Evolutionary conservation across 768 basidiomycete genomes (phyloP), one percentile per base, ranked within the genome.

Genomic region (Mycena olivaceomarginata): DNA sequence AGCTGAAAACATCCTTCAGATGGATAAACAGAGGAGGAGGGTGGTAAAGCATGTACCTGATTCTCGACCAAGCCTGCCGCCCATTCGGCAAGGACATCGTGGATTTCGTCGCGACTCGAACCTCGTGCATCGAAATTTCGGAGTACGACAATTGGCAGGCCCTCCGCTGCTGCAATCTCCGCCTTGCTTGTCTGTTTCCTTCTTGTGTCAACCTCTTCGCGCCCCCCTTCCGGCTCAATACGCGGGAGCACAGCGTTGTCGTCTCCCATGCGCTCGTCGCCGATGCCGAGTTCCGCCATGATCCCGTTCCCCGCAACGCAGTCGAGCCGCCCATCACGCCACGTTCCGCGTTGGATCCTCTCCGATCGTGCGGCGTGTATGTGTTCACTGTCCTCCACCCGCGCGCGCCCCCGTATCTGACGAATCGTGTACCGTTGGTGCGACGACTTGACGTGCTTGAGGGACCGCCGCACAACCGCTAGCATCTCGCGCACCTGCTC

Each of bases 251-350:
- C 70, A 11, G 64, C 67, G 4, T 16, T 39, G 20, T 63, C 71
- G 45, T 76, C 74, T 1, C 73, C 74, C 64, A 76, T 60, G 12
- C 18, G 63, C 57, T 79, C 78, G 40, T 79, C 78, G 18, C 78
- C 78, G 45, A 79, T 46, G 10, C 78, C 78, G 11, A 79, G 59
- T 40, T 79, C 78, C 4, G 67, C 48, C 87, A 98, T 97, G 65
- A 96, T 83, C 3, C 98, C 97, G 75, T 94, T 97, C 0, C 97
- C 97, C 2, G 96, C 93, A 46, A 98, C 86, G 74, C 92, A 93
- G 82, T 98, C 98, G 46, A 98, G 75, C 67, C 98, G 89, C 12
- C 94, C 95, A 82, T 99, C 98, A 79, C 97, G 96, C 93, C 93
- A 97, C 40, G 87, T 90, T 0, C 96, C 96, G 22, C 85, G 80